phyloP scores from a whole-genome alignment of 805 yeast species.

The Zygosaccharomyces gambellarensis region DNA sequence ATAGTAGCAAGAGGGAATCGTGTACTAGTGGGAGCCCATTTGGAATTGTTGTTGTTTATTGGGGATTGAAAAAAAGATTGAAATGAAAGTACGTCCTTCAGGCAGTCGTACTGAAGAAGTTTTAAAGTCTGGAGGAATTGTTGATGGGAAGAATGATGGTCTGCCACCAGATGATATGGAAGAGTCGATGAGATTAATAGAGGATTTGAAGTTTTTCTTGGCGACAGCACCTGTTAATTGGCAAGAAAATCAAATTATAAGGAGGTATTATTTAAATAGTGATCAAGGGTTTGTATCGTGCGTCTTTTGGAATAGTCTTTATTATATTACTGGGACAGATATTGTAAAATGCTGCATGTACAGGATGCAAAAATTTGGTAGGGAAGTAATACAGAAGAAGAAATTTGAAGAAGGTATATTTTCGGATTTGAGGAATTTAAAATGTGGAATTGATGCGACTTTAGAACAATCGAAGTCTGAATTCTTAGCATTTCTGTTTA shows the following conservation, averaged over 20 bases:
- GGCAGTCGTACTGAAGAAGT: constrained; percentile 22
- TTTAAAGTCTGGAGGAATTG: constrained; percentile 11
- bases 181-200: constrained; percentile 59
- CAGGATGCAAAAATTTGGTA: constrained; percentile 84
- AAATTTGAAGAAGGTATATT: constrained; percentile 96
- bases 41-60: background rate
- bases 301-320: constrained; percentile 85
- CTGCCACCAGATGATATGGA: constrained; percentile 26
- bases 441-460: constrained; percentile 81
- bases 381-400: constrained; percentile 77
- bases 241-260: constrained; percentile 81
- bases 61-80: background rate
- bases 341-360: constrained; percentile 88
- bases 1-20: too few species aligned
- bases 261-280: constrained; percentile 77
- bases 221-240: constrained; percentile 94
- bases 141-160: constrained; percentile 2
- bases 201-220: constrained; percentile 77
- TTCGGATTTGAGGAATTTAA: constrained; percentile 80
- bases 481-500: constrained; percentile 76
- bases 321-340: constrained; percentile 92
- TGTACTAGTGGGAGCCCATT: too few species aligned
- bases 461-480: constrained; percentile 83
- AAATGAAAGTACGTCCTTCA: constrained; percentile 13
- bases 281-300: constrained; percentile 93